Base-by-base conservation (phyloP, 2,329 filamentous ascomycete genomes). In the Exophiala mesophila region DNA sequence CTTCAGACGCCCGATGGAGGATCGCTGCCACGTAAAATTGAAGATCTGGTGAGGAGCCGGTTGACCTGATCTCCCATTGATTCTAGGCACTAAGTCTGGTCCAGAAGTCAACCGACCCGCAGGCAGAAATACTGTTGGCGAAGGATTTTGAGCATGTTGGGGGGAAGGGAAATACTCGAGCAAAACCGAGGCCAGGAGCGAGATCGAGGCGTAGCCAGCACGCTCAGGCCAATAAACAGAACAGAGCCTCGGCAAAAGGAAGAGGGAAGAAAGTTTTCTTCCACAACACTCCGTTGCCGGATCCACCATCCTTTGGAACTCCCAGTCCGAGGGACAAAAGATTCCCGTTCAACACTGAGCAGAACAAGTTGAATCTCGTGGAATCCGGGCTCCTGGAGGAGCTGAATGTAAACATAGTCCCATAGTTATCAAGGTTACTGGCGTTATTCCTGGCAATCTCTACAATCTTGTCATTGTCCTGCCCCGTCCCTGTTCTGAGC, bases 281-380 rank as follows among this genome's bases (percentile, higher is more conserved):
- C 20, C 35, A 37, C 35, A 37, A 37, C 35, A 37, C 35, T 37
- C 28, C 35, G 17, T 37, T 37, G 35, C 35, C 35, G 20, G 35
- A 26, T 16, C 35, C 35, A 26, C 35, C 35, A 37, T 37, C 35
- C 35, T 37, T 37, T 37, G 35, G 20, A 37, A 26, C 35, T 37
- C 35, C 20, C 35, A 37, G 35, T 26, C 35, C 35, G 35, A 37
- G 35, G 35, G 35, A 37, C 35, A 37, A 26, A 37, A 37, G 35
- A 37, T 37, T 37, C 35, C 35, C 35, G 10, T 37, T 37, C 35
- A 37, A 37, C 35, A 37, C 20, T 7, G 20, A 37, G 35, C 20
- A 37, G 20, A 23, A 37, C 35, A 37, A 37, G 35, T 37, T 37
- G 35, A 37, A 37, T 37, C 35, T 37, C 35, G 35, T 37, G 35